These are phyloP conservation scores for Annulohypoxylon moriforme DNA, from an alignment of 495 filamentous ascomycete genomes.

Conservation along the genomic window DNA sequence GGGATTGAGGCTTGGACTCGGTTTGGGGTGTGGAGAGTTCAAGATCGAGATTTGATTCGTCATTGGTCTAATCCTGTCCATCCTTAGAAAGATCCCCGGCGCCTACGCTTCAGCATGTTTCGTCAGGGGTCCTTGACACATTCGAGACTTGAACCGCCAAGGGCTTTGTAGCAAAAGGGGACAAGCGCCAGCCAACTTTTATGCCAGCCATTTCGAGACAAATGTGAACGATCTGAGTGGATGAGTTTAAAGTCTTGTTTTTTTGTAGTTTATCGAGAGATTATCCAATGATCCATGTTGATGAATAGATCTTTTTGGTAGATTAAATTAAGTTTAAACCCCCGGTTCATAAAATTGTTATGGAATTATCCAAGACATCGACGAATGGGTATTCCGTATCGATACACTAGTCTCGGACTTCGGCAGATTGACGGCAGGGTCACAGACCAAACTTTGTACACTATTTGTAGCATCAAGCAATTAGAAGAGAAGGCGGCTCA, in stretches of 20 bases:
- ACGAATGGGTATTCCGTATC: neutral
- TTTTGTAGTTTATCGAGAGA: neutral
- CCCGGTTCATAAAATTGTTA: neutral
- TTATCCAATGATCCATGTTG: neutral
- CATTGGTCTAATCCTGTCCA: slow-evolving; percentile 26
- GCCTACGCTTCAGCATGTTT: slow-evolving; percentile 51
- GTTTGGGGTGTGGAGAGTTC: slow-evolving; percentile 38
- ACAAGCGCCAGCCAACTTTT: slow-evolving; percentile 32
- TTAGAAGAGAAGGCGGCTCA: slow-evolving; percentile 11
- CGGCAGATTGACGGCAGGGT: slow-evolving; percentile 34
- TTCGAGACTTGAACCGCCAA: slow-evolving; percentile 37
- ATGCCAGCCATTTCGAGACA: slow-evolving; percentile 11
- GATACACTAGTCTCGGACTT: slow-evolving; percentile 4
- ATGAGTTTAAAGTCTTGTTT: neutral
- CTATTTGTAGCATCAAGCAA: neutral
- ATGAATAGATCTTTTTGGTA: neutral
- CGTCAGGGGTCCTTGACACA: slow-evolving; percentile 53
- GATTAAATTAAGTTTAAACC: neutral
- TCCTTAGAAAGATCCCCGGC: slow-evolving; percentile 21
- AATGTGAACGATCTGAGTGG: neutral
- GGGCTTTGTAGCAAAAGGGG: slow-evolving; percentile 31
- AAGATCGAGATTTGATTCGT: neutral
- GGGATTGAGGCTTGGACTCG: slow-evolving; percentile 37
- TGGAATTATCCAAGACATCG: neutral
- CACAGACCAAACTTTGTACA: neutral